These are phyloP conservation scores for Paraphaeosphaeria sporulosa DNA, from an alignment of 2,329 filamentous ascomycete genomes.

Conservation along the genomic window DNA sequence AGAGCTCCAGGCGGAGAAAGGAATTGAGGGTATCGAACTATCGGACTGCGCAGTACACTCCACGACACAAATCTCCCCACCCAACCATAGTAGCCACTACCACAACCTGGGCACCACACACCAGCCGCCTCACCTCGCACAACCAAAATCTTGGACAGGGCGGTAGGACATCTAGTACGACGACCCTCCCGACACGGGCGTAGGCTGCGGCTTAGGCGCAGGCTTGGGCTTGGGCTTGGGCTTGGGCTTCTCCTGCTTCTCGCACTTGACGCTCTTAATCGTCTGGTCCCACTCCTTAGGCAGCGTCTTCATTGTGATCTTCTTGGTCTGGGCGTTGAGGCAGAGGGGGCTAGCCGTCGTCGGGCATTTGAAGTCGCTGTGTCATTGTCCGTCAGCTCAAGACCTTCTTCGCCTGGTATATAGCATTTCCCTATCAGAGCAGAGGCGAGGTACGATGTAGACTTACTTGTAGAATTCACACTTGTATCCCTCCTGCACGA, in stretches of 20 bases:
- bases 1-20: not conserved
- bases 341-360: slow-evolving; percentile 8
- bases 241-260: slow-evolving; percentile 5
- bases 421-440: too few relatives aligned
- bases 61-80: not conserved
- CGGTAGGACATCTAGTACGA: not conserved
- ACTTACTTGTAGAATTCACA: slow-evolving; percentile 34
- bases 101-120: not conserved
- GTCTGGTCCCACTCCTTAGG: slow-evolving; percentile 6
- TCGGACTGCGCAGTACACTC: not conserved
- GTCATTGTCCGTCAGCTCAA: not conserved
- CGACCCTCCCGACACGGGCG: not conserved
- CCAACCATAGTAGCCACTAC: too few relatives aligned
- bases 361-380: slow-evolving; percentile 15
- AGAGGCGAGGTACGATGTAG: too few relatives aligned
- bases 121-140: not conserved
- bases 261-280: slow-evolving; percentile 18
- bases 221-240: not conserved
- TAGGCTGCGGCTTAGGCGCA: not conserved
- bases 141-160: too few relatives aligned
- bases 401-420: too few relatives aligned
- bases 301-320: slow-evolving; percentile 13
- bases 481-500: slow-evolving; percentile 22
- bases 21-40: slow-evolving; percentile 8
- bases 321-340: slow-evolving; percentile 5